Percentiles rank a stretch among this genome's conserved stretches.
Conservation (phyloP, 2,329 filamentous ascomycete genomes). For the Colletotrichum noveboracense region DNA sequence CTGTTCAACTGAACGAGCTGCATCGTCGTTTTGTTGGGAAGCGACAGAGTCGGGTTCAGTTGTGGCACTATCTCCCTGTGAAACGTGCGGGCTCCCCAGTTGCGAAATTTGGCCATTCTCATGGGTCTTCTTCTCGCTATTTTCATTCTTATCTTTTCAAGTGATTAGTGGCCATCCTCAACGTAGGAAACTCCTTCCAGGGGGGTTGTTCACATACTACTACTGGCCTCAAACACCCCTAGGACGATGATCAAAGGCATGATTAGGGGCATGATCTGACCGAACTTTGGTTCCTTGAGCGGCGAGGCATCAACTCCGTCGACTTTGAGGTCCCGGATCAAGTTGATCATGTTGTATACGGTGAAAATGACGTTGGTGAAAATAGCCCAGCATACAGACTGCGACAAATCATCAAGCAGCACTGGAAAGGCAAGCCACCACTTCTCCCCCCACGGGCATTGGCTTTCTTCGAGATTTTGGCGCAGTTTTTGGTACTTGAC, state of each 20-base stretch:
- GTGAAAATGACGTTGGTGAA: not conserved
- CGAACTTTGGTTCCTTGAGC: not conserved
- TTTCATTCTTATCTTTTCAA: not conserved
- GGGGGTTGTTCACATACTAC: not conserved
- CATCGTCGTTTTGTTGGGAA: too few species aligned
- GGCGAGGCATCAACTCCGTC: not conserved
- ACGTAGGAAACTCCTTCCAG: too few species aligned
- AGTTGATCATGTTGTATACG: not conserved
- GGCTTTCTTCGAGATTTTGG: not conserved
- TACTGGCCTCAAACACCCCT: not conserved
- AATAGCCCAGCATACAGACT: not conserved
- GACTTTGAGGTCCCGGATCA: rapidly evolving
- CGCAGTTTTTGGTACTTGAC: not conserved
- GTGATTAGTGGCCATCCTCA: not conserved
- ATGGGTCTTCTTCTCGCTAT: not conserved
- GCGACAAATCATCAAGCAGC: not conserved
- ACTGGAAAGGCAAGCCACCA: not conserved
- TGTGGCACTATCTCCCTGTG: too few species aligned
- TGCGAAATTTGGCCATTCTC: too few species aligned
- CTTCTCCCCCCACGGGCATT: not conserved
- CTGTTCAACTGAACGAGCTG: too few species aligned
- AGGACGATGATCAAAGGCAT: not conserved
- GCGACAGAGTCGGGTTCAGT: too few species aligned
- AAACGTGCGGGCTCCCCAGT: too few species aligned
- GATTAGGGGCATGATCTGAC: not conserved